Percentiles rank a stretch among this genome's conserved stretches.
Evolutionary conservation across 164 flowering plant species (phyloP).

Genomic region (Saururus chinensis): DNA sequence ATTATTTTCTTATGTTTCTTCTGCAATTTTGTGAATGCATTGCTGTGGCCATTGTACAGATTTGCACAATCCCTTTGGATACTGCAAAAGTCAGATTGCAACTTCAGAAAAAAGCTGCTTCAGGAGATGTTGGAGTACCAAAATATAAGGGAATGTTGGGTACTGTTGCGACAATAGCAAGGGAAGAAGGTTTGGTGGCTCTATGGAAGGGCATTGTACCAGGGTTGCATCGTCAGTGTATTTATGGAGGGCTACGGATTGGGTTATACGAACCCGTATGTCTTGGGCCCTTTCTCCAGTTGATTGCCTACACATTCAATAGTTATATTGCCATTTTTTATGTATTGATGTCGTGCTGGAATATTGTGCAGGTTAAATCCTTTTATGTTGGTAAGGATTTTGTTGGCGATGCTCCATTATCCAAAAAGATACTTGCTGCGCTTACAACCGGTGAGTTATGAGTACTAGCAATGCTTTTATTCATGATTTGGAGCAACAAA

Average conservation of each 20-base stretch:
- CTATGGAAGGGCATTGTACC: slow-evolving; percentile 95
- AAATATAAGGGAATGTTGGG: slow-evolving; percentile 81
- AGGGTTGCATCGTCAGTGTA: slow-evolving; percentile 85
- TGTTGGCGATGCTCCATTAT: slow-evolving; percentile 61
- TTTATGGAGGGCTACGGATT: slow-evolving; percentile 87
- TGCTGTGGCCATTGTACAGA: slow-evolving; percentile 30
- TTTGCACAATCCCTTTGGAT: slow-evolving; percentile 89
- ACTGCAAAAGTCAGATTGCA: slow-evolving; percentile 96
- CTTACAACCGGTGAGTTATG: slow-evolving; percentile 61
- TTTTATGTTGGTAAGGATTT: slow-evolving; percentile 56
- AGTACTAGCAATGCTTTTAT: background rate
- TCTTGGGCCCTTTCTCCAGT: slow-evolving; percentile 4
- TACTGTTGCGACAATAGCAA: slow-evolving; percentile 73
- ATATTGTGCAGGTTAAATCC: slow-evolving; percentile 51
- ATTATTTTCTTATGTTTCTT: background rate
- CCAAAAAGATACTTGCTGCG: slow-evolving; percentile 76
- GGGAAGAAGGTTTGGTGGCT: slow-evolving; percentile 77
- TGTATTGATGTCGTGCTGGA: background rate
- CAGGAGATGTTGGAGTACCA: slow-evolving; percentile 43
- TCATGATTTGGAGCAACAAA: background rate
- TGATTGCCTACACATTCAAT: background rate
- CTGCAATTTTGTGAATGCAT: background rate
- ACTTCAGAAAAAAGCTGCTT: slow-evolving; percentile 59
- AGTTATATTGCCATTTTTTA: background rate
- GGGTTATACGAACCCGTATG: slow-evolving; percentile 88